A percentile compares a stretch with the other conserved stretches of the same genome.
Evolutionary conservation across 495 filamentous ascomycete species (phyloP).

Genomic region (Aspergillus coremiiformis): DNA sequence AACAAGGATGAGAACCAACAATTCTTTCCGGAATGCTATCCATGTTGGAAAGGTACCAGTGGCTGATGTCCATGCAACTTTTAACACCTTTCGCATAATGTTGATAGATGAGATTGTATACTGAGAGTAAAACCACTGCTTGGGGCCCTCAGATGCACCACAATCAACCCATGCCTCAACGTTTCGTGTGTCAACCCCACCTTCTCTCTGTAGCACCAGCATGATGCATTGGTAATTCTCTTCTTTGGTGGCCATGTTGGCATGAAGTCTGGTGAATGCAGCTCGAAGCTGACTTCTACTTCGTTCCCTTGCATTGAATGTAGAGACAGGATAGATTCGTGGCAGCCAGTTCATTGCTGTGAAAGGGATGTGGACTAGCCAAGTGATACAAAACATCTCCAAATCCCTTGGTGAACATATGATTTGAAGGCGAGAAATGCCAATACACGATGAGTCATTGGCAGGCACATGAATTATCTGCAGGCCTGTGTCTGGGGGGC

Average conservation of each 20-base stretch:
- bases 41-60: background rate
- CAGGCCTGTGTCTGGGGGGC: conserved; percentile 1
- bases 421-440: conserved; percentile 20
- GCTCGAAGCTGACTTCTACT: conserved; percentile 7
- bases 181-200: background rate
- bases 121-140: background rate
- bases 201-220: background rate
- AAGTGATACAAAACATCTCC: conserved; percentile 24
- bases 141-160: background rate
- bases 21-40: background rate
- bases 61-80: background rate
- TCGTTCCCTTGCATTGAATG: conserved; percentile 1
- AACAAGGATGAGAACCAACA: background rate
- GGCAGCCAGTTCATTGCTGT: conserved; percentile 23
- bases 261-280: background rate
- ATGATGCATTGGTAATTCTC: background rate
- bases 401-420: conserved; percentile 21
- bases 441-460: conserved; percentile 1
- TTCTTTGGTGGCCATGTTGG: background rate
- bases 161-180: background rate
- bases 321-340: conserved; percentile 11
- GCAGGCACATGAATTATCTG: conserved; percentile 18
- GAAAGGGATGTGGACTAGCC: conserved; percentile 15
- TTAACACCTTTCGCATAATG: background rate
- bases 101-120: background rate